A percentile compares a stretch with the other conserved stretches of the same genome.
phyloP scores from a whole-genome alignment of 2,329 filamentous ascomycete genomes.

The Fusarium keratoplasticum region DNA sequence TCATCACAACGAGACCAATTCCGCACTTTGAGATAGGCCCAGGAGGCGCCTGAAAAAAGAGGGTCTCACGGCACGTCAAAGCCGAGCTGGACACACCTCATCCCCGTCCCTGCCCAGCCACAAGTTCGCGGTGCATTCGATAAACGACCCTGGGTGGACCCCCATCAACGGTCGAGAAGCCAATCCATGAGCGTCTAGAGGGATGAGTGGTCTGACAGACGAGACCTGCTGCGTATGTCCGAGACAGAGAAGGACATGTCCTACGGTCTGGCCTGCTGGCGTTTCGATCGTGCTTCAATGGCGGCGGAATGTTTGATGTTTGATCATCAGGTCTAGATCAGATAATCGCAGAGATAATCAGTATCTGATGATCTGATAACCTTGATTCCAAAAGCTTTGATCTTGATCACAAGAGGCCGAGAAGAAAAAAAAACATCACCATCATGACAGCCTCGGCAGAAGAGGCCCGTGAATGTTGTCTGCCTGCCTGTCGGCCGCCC shows the following conservation, averaged over 20 bases:
- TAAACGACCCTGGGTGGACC: constrained; percentile 20
- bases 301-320: neutral
- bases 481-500: neutral
- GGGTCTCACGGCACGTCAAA: constrained; percentile 37
- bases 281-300: neutral
- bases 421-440: neutral
- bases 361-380: constrained; percentile 35
- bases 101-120: constrained; percentile 12
- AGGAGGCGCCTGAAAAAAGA: constrained; percentile 7
- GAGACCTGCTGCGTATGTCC: neutral
- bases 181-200: constrained; percentile 16
- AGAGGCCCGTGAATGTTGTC: neutral
- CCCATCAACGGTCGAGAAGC: constrained; percentile 36
- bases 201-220: constrained; percentile 16
- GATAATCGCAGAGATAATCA: constrained; percentile 16
- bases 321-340: neutral
- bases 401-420: neutral
- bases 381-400: constrained; percentile 18
- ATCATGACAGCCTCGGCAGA: neutral
- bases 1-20: neutral
- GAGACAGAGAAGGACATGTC: neutral
- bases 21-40: neutral
- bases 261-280: neutral
- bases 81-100: constrained; percentile 27
- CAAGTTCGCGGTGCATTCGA: constrained; percentile 14